These are phyloP conservation scores for Aspergillus oerlinghausenensis DNA, from an alignment of 2,329 filamentous ascomycete species.

Conservation along the genomic window DNA sequence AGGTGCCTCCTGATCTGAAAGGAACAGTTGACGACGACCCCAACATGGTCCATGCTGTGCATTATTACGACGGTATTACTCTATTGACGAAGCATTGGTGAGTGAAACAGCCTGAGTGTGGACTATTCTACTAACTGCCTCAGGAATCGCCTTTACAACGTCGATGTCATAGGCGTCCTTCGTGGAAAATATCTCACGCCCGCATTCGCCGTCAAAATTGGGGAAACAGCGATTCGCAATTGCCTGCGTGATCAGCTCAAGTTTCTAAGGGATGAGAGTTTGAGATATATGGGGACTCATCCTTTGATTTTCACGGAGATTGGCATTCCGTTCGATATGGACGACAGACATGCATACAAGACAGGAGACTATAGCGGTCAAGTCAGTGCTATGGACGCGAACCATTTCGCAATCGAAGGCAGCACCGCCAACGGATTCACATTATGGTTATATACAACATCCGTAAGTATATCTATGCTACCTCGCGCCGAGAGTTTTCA, in stretches of 20 bases:
- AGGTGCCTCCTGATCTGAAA: conserved; percentile 84
- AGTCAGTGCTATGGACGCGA: conserved; percentile 88
- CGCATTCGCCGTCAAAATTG: conserved; percentile 86
- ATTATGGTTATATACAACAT: conserved; percentile 78
- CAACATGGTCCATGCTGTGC: conserved; percentile 85
- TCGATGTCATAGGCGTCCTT: conserved; percentile 88
- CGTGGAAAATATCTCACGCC: conserved; percentile 84
- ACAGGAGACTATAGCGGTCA: conserved; percentile 94
- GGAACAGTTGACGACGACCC: conserved; percentile 83
- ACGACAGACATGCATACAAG: conserved; percentile 90
- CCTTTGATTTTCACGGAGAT: conserved; percentile 92
- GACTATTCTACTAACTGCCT: conserved; percentile 11
- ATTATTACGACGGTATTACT: conserved; percentile 96
- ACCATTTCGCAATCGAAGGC: conserved; percentile 87
- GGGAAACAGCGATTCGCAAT: conserved; percentile 89
- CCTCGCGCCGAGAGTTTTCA: background rate
- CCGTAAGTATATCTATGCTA: conserved; percentile 43
- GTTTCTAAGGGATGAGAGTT: conserved; percentile 76
- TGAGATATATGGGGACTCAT: conserved; percentile 82
- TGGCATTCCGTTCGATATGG: conserved; percentile 98
- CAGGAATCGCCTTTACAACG: conserved; percentile 88
- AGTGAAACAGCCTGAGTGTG: conserved; percentile 12
- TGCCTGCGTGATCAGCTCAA: conserved; percentile 84
- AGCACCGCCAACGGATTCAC: conserved; percentile 79
- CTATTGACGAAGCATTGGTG: conserved; percentile 95